Percentiles rank a stretch among this genome's conserved stretches.
phyloP scores from a whole-genome alignment of 768 basidiomycete species.

The Phlebiopsis gigantea region DNA sequence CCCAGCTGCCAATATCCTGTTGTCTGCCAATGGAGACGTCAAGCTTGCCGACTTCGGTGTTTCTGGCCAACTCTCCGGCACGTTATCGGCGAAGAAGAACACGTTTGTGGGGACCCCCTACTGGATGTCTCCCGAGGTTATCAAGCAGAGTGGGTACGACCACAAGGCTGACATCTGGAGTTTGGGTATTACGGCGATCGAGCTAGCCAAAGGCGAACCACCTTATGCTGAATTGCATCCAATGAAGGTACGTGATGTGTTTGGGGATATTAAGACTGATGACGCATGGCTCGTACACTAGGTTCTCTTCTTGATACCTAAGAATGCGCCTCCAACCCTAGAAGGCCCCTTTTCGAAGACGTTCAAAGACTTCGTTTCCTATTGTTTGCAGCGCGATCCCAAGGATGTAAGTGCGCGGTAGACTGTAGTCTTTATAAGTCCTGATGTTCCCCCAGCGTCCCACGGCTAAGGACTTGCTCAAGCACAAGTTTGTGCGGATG shows the following conservation, averaged over 20 bases:
- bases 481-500: constrained; percentile 93
- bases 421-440: neutral
- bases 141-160: constrained; percentile 99
- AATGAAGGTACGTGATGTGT: constrained; percentile 73
- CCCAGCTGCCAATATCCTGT: constrained; percentile 90
- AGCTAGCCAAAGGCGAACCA: constrained; percentile 95
- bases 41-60: constrained; percentile 99
- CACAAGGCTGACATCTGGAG: constrained; percentile 99
- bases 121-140: constrained; percentile 99
- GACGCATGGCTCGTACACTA: constrained; percentile 24
- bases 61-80: constrained; percentile 93
- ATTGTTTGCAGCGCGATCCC: constrained; percentile 92
- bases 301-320: constrained; percentile 98
- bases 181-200: constrained; percentile 94
- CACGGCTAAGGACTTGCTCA: constrained; percentile 88
- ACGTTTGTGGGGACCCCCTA: constrained; percentile 98
- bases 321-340: constrained; percentile 89
- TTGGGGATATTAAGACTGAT: neutral
- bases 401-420: constrained; percentile 56
- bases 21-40: constrained; percentile 90
- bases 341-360: constrained; percentile 89
- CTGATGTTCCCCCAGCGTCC: constrained; percentile 60
- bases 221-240: constrained; percentile 98
- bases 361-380: constrained; percentile 91
- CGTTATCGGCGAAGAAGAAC: constrained; percentile 92